Evolutionary conservation across 129 eudicot species (phyloP).

Genomic region (Arctium lappa): DNA sequence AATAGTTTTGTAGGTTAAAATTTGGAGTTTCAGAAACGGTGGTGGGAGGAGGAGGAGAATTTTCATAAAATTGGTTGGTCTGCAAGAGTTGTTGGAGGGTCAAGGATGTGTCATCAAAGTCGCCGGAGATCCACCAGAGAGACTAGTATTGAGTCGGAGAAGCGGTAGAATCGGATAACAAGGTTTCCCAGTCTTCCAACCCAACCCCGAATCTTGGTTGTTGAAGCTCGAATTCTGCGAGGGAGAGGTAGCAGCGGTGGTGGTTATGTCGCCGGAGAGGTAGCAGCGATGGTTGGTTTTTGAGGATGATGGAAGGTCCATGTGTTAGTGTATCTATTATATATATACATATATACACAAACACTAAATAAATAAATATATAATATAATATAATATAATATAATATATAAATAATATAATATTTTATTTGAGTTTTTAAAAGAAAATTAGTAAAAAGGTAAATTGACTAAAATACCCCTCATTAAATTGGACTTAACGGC

Average conservation of each 20-base stretch:
- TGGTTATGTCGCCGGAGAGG: too few species aligned
- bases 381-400: too few species aligned
- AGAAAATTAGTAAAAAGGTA: too few species aligned
- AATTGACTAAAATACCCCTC: too few species aligned
- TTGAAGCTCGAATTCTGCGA: constrained; percentile 31
- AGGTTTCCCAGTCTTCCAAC: constrained; percentile 58
- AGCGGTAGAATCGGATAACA: constrained; percentile 47
- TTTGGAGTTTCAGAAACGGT: background rate
- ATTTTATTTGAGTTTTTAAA: too few species aligned
- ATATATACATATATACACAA: too few species aligned
- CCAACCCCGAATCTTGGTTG: constrained; percentile 46
- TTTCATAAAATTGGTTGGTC: constrained; percentile 30
- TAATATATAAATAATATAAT: too few species aligned
- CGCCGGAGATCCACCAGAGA: constrained; percentile 48
- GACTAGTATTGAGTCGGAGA: constrained; percentile 45
- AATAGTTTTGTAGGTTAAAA: constrained; percentile 32
- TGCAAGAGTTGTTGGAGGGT: constrained; percentile 50
- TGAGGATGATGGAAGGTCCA: too few species aligned
- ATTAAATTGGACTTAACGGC: too few species aligned
- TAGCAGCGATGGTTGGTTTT: too few species aligned
- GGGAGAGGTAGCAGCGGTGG: background rate
- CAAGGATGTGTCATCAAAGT: constrained; percentile 6
- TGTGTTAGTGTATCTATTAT: too few species aligned
- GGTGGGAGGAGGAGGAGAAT: constrained; percentile 18
- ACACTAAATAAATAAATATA: too few species aligned